Percentiles rank a stretch among this genome's conserved stretches.
These are phyloP conservation scores for Uronychia binucleata DNA, from an alignment of 73 alveolate genomes.

Conservation along the genomic window DNA sequence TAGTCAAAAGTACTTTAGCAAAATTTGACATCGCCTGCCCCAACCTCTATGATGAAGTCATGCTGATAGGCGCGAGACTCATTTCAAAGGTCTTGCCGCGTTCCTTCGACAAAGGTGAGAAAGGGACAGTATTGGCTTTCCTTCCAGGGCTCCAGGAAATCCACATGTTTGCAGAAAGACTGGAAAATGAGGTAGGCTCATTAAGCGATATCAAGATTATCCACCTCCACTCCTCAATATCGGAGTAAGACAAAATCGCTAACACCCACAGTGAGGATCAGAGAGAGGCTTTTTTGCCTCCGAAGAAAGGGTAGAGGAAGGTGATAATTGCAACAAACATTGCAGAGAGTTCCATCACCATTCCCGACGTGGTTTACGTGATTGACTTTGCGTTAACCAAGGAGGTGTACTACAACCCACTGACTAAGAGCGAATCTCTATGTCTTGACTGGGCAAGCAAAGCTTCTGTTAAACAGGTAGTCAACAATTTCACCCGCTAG, in stretches of 20 bases:
- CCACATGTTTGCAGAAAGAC: conserved; percentile 50
- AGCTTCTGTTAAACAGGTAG: conserved; percentile 84
- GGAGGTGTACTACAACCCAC: conserved; percentile 91
- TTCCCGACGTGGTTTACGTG: conserved; percentile 92
- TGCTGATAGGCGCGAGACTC: no score
- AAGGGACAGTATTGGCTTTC: conserved; percentile 80
- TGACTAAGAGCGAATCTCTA: conserved; percentile 82
- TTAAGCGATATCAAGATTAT: conserved; percentile 43
- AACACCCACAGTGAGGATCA: conserved; percentile 75
- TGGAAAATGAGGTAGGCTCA: conserved; percentile 46
- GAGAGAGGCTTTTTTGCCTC: conserved; percentile 66
- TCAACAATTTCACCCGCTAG: not conserved
- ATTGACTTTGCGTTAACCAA: conserved; percentile 95
- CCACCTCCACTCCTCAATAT: conserved; percentile 74
- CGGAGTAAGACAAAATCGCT: conserved; percentile 17
- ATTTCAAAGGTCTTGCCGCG: no score
- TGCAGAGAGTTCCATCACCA: conserved; percentile 98
- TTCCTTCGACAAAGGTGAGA: no score
- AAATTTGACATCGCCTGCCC: no score
- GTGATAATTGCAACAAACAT: conserved; percentile 96
- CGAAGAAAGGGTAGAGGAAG: conserved; percentile 74
- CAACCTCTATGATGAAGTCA: no score
- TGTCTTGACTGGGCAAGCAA: conserved; percentile 91
- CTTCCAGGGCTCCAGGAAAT: conserved; percentile 93
- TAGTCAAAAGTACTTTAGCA: no score